Percentiles rank a stretch among this genome's conserved stretches.
Evolutionary conservation across 2,329 filamentous ascomycete species (phyloP).

Genomic region (Grosmannia serpens): DNA sequence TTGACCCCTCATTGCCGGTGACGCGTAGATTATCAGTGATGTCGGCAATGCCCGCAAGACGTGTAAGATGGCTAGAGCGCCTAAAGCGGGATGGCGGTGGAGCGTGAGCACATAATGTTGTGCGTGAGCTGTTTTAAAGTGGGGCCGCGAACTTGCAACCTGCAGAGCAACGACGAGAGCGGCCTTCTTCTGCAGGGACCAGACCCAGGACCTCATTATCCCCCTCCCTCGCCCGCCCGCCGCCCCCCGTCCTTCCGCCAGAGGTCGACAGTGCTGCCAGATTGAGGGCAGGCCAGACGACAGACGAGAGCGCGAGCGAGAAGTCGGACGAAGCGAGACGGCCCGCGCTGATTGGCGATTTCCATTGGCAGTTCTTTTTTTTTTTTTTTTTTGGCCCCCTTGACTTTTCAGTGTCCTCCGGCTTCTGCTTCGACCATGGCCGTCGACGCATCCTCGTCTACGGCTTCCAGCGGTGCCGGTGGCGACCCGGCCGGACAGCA

Average conservation of each 20-base stretch:
- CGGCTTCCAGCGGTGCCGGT: constrained; percentile 16
- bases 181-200: neutral
- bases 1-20: neutral
- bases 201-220: neutral
- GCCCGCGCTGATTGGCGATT: too few species aligned
- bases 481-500: constrained; percentile 12
- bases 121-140: constrained; percentile 1
- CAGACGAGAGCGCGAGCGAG: neutral
- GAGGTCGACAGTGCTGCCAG: neutral
- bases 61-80: neutral
- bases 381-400: too few species aligned
- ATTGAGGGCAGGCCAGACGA: neutral
- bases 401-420: neutral
- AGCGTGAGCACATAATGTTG: neutral
- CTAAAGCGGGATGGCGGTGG: neutral
- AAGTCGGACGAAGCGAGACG: neutral
- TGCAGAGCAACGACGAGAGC: neutral
- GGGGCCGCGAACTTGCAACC: neutral
- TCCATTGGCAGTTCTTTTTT: too few species aligned
- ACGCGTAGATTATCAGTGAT: too few species aligned
- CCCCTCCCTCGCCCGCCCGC: neutral
- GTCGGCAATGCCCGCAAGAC: too few species aligned
- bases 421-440: constrained; percentile 23
- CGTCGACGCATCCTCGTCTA: constrained; percentile 21
- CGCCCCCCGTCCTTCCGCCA: neutral